A percentile compares a stretch with the other conserved stretches of the same genome.
These are phyloP conservation scores for Gomphus bonarii DNA, from an alignment of 1,284 basidiomycete species.

Conservation along the genomic window DNA sequence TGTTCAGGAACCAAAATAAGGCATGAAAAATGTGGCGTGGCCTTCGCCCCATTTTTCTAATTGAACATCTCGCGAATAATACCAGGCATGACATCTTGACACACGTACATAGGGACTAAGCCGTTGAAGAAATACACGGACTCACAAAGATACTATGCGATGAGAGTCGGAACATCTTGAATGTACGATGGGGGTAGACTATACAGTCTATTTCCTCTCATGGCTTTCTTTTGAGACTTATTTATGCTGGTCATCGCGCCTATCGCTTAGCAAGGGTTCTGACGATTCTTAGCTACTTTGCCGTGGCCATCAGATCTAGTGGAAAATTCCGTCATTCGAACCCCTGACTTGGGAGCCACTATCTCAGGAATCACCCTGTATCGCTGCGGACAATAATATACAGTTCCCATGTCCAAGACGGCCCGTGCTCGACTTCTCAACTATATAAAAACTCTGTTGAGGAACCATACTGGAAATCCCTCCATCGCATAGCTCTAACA, in stretches of 20 bases:
- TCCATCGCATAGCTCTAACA: not conserved
- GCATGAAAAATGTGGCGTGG: too few species aligned
- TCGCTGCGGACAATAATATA: not conserved
- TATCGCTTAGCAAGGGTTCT: not conserved
- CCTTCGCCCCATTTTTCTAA: too few species aligned
- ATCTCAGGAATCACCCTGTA: not conserved
- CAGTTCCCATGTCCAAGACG: not conserved
- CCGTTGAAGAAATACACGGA: not conserved
- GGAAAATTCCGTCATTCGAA: not conserved
- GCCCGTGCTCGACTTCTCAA: not conserved
- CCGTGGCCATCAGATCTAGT: not conserved
- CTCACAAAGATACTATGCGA: too few species aligned
- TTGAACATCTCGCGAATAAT: too few species aligned
- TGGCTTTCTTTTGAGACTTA: not conserved
- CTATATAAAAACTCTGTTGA: not conserved
- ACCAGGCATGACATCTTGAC: too few species aligned
- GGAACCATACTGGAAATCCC: not conserved
- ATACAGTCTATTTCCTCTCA: not conserved
- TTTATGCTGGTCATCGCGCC: not conserved
- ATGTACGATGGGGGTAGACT: not conserved
- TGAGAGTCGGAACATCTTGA: too few species aligned
- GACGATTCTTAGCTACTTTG: not conserved
- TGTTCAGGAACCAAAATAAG: too few species aligned
- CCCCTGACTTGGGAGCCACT: not conserved
- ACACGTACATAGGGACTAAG: too few species aligned